Base-by-base conservation (phyloP, 345 rosid species). In the Salix arbutifolia region DNA sequence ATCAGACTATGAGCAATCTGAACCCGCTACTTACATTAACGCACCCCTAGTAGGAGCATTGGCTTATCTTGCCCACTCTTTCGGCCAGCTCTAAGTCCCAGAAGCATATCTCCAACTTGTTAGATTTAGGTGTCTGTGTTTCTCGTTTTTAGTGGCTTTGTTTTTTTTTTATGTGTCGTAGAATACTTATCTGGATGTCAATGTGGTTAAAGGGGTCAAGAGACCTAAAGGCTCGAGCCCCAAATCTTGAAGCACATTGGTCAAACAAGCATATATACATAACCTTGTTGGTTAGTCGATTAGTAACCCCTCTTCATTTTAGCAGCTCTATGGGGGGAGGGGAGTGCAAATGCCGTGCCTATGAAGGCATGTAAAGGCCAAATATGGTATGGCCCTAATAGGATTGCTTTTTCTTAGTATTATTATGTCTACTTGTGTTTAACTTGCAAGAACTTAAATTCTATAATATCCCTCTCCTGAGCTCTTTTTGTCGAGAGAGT, bases 41-140 rank as follows among this genome's bases (percentile, higher is more conserved):
- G 72, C 83, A 16, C 83, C 83, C 9, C 71, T 80, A 0, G 83
- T 80, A 3, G 83, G 83, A 56, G 64, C 83, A 16, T 23, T 73
- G 80, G 48, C 77, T 31, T 73, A 67, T 66, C 86, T 86, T 74
- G 97, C 98, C 56, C 97, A 91, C 84, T 84, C 98, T 2, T 94
- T 83, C 33, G 96, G 93, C 70, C 98, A 94, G 86, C 92, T 91
- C 82, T 91, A 82, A 78, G 17, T 33, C 23, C 48, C 1, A 3
- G 23, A 14, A 23, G 16, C 31, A 4, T 33, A 33, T 11, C 46
- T 30, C 65, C 71, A 30, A 46, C 8, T 40, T 60, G 33, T 33
- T 50, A 40, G 56, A 44, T 68, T 76, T 58, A n/a, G 16, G 38
- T 21, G 62, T 74, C 31, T 23, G 12, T 42, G 70, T 38, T 23